A percentile compares a stretch with the other conserved stretches of the same genome.
phyloP scores from a whole-genome alignment of 768 basidiomycete species.

The Rubroboletus satanas region DNA sequence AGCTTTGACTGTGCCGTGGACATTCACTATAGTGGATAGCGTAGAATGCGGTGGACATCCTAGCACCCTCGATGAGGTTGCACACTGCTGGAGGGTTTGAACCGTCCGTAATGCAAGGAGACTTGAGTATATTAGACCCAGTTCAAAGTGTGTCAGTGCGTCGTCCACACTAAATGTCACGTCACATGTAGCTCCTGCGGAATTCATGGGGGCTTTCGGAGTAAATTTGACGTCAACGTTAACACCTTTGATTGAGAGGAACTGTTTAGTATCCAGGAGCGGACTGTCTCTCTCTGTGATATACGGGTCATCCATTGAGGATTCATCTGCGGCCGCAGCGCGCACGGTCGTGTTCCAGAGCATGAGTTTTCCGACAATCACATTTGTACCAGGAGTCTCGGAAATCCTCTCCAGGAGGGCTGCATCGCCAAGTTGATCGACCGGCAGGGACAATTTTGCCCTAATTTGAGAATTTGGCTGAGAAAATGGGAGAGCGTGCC shows the following conservation, averaged over 20 bases:
- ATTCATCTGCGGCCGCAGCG: constrained; percentile 61
- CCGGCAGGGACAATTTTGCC: constrained; percentile 50
- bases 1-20: constrained; percentile 36
- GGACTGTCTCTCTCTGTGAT: constrained; percentile 53
- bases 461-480: constrained; percentile 42
- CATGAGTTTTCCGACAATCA: constrained; percentile 41
- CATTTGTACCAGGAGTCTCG: constrained; percentile 32
- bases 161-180: constrained; percentile 50
- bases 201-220: constrained; percentile 3
- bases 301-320: constrained; percentile 63
- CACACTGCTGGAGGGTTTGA: constrained; percentile 34
- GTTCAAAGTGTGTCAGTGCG: constrained; percentile 49
- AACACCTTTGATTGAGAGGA: constrained; percentile 40
- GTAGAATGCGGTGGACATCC: constrained; percentile 17
- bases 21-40: constrained; percentile 17
- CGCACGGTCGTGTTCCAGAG: constrained; percentile 52
- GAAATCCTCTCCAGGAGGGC: constrained; percentile 39
- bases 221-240: constrained; percentile 27
- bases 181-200: constrained; percentile 32
- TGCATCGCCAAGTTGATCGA: constrained; percentile 47
- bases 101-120: constrained; percentile 60
- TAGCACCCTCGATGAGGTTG: constrained; percentile 14
- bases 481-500: constrained; percentile 14
- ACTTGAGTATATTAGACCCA: constrained; percentile 66
- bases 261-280: constrained; percentile 37